Evolutionary conservation across 306 rosid species (phyloP), one percentile per base, ranked within the genome.

Genomic region (apple (Malus domestica)): DNA sequence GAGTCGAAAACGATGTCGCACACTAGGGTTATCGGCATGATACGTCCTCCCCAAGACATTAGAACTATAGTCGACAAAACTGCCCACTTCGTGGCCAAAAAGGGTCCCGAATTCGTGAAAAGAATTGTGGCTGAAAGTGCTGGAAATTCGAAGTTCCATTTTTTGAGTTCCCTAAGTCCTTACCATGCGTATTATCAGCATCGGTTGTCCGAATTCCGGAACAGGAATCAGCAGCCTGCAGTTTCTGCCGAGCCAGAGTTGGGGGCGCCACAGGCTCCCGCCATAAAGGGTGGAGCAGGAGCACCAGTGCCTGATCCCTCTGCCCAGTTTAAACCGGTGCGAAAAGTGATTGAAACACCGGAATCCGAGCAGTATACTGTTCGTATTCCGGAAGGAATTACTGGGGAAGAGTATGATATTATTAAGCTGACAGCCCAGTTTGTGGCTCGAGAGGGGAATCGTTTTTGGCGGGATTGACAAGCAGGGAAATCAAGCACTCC

Each of bases 361-460:
- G 97, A 95, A 80, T 91, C 89, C 14, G 97, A 95, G 88, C 98
- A 90, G 83, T 95, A 90, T 67, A 92, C 98, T 7, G 97, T 95
- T 46, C 76, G 98, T 83, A 97, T 95, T 64, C 98, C 97, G 66
- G 96, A 95, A 84, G 97, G 96, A 46, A 90, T 95, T 74, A 92
- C 97, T 20, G 97, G 97, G 59, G 98, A 95, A 65, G 98, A 95
- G 83, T 75, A 88, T 79, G 97, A 95, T 73, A 92, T 95, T 70
- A 92, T 95, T 69, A 95, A 88, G 88, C 97, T 92, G 30, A 92
- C 98, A 9, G 98, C 98, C 8, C 98, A 92, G 76, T 95, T 92
- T 79, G 97, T 92, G 33, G 98, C 98, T 46, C 87, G 98, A 68
- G 92, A 92, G 78, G 98, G 98, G 79, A 95, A 92, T 90, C 97